phyloP scores from a whole-genome alignment of 2,329 filamentous ascomycete genomes.

The Pseudogymnoascus sp. region DNA sequence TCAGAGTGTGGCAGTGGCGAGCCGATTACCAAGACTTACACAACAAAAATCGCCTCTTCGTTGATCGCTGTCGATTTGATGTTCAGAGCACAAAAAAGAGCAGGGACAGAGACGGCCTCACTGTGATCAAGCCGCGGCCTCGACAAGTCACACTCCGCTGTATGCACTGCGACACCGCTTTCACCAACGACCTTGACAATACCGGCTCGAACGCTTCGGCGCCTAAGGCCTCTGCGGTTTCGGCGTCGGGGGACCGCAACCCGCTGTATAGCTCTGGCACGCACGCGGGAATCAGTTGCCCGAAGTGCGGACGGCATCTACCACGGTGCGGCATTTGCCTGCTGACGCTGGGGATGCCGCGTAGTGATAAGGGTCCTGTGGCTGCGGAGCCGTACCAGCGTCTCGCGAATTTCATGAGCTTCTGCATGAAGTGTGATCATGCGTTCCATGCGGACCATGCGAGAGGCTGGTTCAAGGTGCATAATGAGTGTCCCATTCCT shows the following conservation, averaged over 20 bases:
- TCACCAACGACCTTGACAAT: conserved; percentile 33
- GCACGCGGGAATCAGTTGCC: conserved; percentile 55
- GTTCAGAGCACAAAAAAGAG: conserved; percentile 66
- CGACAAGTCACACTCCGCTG: conserved; percentile 69
- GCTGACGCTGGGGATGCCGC: conserved; percentile 56
- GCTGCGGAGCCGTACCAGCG: conserved; percentile 33
- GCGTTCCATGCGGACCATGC: conserved; percentile 61
- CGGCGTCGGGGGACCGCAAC: conserved; percentile 32
- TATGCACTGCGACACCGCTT: conserved; percentile 63
- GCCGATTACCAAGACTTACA: conserved; percentile 62
- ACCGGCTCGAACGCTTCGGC: conserved; percentile 16
- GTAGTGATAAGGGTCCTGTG: conserved; percentile 47
- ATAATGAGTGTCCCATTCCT: conserved; percentile 59
- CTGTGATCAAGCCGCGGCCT: conserved; percentile 55
- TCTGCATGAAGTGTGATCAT: conserved; percentile 61
- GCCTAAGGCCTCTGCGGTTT: conserved; percentile 14
- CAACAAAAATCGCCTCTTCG: conserved; percentile 64
- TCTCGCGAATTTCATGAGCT: conserved; percentile 54
- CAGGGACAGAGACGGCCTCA: conserved; percentile 50
- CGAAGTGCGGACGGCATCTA: conserved; percentile 58
- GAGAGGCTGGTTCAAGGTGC: conserved; percentile 56
- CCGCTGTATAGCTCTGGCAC: conserved; percentile 51
- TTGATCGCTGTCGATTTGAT: conserved; percentile 68
- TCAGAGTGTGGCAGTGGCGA: conserved; percentile 67
- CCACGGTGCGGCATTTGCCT: conserved; percentile 61